phyloP scores from a whole-genome alignment of 805 yeast genomes.

The Suhomyces sp. region DNA sequence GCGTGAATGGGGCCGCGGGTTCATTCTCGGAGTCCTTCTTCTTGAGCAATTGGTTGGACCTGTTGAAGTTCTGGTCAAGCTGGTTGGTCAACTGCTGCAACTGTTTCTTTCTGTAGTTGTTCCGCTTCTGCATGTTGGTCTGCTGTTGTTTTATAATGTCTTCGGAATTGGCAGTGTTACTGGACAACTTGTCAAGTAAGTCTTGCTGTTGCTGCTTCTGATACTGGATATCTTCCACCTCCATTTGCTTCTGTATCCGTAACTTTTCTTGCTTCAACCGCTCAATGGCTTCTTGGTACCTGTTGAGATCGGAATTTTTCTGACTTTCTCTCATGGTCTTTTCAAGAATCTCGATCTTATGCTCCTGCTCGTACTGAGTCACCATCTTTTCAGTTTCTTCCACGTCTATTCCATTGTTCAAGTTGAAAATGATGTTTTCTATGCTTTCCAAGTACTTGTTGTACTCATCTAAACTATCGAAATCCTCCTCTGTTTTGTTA shows the following conservation, averaged over 20 bases:
- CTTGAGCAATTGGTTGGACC: constrained; percentile 25
- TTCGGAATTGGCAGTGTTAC: constrained; percentile 27
- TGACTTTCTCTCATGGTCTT: constrained; percentile 68
- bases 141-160: constrained; percentile 40
- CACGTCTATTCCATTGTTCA: constrained; percentile 66
- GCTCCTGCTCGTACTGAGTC: constrained; percentile 65
- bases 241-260: constrained; percentile 62
- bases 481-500: constrained; percentile 78
- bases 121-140: constrained; percentile 49
- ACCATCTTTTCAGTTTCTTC: constrained; percentile 66
- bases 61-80: constrained; percentile 38
- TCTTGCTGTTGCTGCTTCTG: constrained; percentile 41
- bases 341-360: constrained; percentile 70
- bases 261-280: constrained; percentile 63
- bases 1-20: constrained; percentile 70
- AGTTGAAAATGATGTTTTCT: constrained; percentile 75
- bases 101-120: constrained; percentile 61
- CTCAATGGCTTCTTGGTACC: constrained; percentile 54
- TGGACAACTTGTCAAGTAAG: constrained; percentile 36
- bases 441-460: constrained; percentile 80
- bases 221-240: constrained; percentile 38
- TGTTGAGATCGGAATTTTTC: constrained; percentile 60
- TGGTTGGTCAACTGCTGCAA: constrained; percentile 60
- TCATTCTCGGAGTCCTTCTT: constrained; percentile 17
- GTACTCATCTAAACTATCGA: constrained; percentile 54